Evolutionary conservation across 1,284 basidiomycete genomes (phyloP).

Genomic region (Papiliotrema nemorosa): DNA sequence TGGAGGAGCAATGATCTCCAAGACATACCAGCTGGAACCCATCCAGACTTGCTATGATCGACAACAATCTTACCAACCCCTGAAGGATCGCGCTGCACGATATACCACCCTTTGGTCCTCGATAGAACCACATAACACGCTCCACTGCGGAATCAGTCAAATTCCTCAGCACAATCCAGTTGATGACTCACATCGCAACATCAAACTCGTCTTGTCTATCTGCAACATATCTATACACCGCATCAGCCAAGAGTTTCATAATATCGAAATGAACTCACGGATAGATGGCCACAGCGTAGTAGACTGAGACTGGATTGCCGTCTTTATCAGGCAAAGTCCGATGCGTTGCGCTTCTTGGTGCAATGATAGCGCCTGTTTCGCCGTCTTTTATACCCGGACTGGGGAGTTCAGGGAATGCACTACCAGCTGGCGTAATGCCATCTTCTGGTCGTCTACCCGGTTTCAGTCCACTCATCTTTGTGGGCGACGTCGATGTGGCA

Average conservation of each 20-base stretch:
- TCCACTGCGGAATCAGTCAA: constrained; percentile 54
- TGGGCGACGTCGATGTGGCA: constrained; percentile 31
- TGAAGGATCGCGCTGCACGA: constrained; percentile 87
- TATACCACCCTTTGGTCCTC: constrained; percentile 97
- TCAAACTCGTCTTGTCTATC: constrained; percentile 98
- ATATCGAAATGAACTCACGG: constrained; percentile 27
- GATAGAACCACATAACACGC: constrained; percentile 92
- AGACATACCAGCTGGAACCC: constrained; percentile 69
- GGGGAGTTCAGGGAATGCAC: constrained; percentile 41
- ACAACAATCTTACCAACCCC: constrained; percentile 75
- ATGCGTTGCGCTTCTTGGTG: constrained; percentile 2
- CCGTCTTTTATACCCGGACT: constrained; percentile 38
- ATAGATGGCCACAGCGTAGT: constrained; percentile 54
- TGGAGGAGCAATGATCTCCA: constrained; percentile 6
- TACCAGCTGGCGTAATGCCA: constrained; percentile 28
- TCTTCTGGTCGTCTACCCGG: constrained; percentile 14
- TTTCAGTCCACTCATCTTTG: constrained; percentile 18
- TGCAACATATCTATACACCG: constrained; percentile 75
- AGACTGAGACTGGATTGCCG: constrained; percentile 39
- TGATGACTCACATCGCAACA: constrained; percentile 75
- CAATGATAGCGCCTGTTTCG: constrained; percentile 9
- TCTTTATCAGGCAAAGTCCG: constrained; percentile 38
- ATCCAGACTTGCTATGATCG: constrained; percentile 71
- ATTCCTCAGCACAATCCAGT: neutral
- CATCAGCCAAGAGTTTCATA: neutral